These are phyloP conservation scores for Beauveria caledonica DNA, from an alignment of 2,329 filamentous ascomycete genomes.

Conservation along the genomic window DNA sequence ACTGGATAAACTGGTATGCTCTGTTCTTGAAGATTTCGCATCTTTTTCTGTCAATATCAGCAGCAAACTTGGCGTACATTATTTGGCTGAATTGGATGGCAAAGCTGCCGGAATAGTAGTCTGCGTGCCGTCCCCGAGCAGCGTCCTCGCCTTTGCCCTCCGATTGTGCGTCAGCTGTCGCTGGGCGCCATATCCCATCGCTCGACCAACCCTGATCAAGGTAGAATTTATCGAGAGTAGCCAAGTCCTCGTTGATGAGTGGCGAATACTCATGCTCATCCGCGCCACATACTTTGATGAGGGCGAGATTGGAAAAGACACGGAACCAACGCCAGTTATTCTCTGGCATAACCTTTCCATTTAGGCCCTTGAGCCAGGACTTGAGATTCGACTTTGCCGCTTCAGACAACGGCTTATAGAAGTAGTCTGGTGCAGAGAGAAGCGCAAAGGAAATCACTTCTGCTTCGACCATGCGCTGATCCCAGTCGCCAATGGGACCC, in stretches of 20 bases:
- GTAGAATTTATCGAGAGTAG: slow-evolving; percentile 37
- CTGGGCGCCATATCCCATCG: slow-evolving; percentile 34
- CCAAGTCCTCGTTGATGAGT: slow-evolving; percentile 33
- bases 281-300: slow-evolving; percentile 33
- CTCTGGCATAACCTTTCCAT: slow-evolving; percentile 35
- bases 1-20: slow-evolving; percentile 29
- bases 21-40: slow-evolving; percentile 28
- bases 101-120: slow-evolving; percentile 47
- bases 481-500: slow-evolving; percentile 35
- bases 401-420: slow-evolving; percentile 24
- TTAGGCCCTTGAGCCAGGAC: slow-evolving; percentile 34
- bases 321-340: slow-evolving; percentile 48
- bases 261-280: slow-evolving; percentile 24
- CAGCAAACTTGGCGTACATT: slow-evolving; percentile 35
- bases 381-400: slow-evolving; percentile 28
- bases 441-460: slow-evolving; percentile 43
- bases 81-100: slow-evolving; percentile 44
- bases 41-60: slow-evolving; percentile 31
- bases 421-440: slow-evolving; percentile 30
- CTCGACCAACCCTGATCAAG: slow-evolving; percentile 37
- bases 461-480: slow-evolving; percentile 48
- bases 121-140: slow-evolving; percentile 30
- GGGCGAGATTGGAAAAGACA: slow-evolving; percentile 39
- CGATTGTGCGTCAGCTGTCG: slow-evolving; percentile 13
- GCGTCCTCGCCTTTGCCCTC: slow-evolving; percentile 12